Evolutionary conservation across 345 rosid genomes (phyloP).

Genomic region (Eutrema yunnanense): DNA sequence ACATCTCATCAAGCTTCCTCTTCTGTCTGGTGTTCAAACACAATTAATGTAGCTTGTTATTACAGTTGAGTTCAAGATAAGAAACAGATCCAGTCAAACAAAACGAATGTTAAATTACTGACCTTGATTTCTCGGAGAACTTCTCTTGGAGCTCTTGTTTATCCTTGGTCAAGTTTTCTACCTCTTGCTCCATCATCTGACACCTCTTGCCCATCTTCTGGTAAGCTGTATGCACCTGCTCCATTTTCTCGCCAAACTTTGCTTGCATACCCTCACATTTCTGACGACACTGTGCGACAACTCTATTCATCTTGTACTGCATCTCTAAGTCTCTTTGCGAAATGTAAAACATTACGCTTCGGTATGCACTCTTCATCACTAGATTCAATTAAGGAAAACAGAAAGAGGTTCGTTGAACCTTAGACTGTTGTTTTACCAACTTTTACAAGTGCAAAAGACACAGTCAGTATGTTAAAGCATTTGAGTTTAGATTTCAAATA

Average conservation of each 20-base stretch:
- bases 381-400: slow-evolving; percentile 39
- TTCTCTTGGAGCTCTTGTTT: slow-evolving; percentile 96
- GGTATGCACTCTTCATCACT: slow-evolving; percentile 95
- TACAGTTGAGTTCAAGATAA: slow-evolving; percentile 4
- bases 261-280: slow-evolving; percentile 90
- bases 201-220: slow-evolving; percentile 83
- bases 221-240: slow-evolving; percentile 84
- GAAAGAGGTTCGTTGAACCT: slow-evolving; percentile 13
- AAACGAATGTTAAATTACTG: slow-evolving; percentile 7
- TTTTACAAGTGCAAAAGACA: neutral
- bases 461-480: neutral
- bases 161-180: slow-evolving; percentile 77
- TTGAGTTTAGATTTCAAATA: neutral
- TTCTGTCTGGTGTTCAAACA: slow-evolving; percentile 58
- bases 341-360: slow-evolving; percentile 80
- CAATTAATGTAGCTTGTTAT: neutral
- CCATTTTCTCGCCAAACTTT: slow-evolving; percentile 83
- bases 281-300: slow-evolving; percentile 77
- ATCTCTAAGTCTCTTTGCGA: slow-evolving; percentile 91
- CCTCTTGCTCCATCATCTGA: slow-evolving; percentile 93
- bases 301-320: slow-evolving; percentile 86
- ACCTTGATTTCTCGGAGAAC: slow-evolving; percentile 90
- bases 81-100: neutral
- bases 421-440: neutral
- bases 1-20: slow-evolving; percentile 98